Evolutionary conservation across 2,329 filamentous ascomycete genomes (phyloP).

Genomic region (Paecilomyces sp.): DNA sequence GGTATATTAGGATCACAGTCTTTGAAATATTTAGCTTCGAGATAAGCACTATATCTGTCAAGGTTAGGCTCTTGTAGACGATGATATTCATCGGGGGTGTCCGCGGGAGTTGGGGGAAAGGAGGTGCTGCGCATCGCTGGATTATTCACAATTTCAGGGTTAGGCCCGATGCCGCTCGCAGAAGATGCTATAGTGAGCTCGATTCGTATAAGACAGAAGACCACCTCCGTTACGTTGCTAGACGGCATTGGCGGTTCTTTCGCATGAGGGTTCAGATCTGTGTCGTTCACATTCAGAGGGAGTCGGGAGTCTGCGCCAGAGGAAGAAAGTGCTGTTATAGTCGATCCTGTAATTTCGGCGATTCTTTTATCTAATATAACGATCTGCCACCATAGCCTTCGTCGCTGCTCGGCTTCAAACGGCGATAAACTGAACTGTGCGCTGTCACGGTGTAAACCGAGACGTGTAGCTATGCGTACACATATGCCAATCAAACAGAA

Average conservation of each 20-base stretch:
- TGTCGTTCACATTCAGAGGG: neutral
- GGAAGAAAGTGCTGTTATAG: conserved; percentile 15
- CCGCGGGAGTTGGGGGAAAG: neutral
- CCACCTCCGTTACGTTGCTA: conserved; percentile 30
- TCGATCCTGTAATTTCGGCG: conserved; percentile 55
- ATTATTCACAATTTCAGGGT: conserved; percentile 12
- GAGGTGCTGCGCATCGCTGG: neutral
- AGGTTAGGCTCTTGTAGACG: conserved; percentile 22
- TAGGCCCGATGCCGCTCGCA: conserved; percentile 3
- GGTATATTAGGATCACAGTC: conserved; percentile 54
- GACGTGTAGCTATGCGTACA: conserved; percentile 44
- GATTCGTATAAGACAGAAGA: conserved; percentile 29
- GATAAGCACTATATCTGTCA: conserved; percentile 48
- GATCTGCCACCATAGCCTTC: conserved; percentile 64
- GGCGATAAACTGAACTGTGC: conserved; percentile 36
- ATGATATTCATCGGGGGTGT: neutral
- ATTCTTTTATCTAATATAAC: conserved; percentile 61
- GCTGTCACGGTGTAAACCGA: conserved; percentile 59
- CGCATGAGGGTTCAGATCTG: conserved; percentile 23
- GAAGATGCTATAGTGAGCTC: conserved; percentile 3
- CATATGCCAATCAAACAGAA: neutral
- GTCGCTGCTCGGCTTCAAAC: conserved; percentile 59
- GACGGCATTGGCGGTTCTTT: conserved; percentile 19
- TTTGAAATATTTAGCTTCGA: conserved; percentile 50
- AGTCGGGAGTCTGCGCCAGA: conserved; percentile 6